phyloP scores from a whole-genome alignment of 2,329 filamentous ascomycete species.

The Tothia fuscella region DNA sequence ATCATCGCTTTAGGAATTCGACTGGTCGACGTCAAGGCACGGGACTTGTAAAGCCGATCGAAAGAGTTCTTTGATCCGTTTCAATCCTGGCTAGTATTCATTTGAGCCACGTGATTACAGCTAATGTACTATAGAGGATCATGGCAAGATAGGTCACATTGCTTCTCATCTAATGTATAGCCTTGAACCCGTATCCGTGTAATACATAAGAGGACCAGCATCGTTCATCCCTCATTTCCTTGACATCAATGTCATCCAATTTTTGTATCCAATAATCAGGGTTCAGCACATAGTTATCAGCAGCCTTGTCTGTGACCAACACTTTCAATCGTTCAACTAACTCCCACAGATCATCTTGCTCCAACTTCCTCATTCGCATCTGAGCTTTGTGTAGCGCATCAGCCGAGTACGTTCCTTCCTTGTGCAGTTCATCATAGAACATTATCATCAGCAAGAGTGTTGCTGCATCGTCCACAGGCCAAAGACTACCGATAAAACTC shows the following conservation, averaged over 20 bases:
- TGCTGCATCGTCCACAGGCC: conserved; percentile 12
- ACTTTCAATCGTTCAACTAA: conserved; percentile 8
- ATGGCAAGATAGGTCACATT: too few relatives aligned
- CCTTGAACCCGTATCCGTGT: conserved; percentile 11
- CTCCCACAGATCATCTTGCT: conserved; percentile 6
- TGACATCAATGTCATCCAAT: conserved; percentile 8
- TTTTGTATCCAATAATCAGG: conserved; percentile 8
- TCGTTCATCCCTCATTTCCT: conserved; percentile 10
- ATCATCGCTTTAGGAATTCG: too few relatives aligned
- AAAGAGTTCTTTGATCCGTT: too few relatives aligned
- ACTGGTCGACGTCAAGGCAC: too few relatives aligned
- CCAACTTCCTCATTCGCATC: conserved; percentile 13
- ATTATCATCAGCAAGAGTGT: conserved; percentile 13
- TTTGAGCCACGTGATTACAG: too few relatives aligned
- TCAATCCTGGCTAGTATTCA: too few relatives aligned
- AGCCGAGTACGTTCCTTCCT: conserved; percentile 6
- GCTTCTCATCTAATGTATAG: too few relatives aligned
- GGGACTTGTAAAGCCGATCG: too few relatives aligned
- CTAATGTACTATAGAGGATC: too few relatives aligned
- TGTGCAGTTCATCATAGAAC: conserved; percentile 12
- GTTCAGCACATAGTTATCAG: conserved; percentile 8
- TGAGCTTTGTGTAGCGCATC: conserved; percentile 10
- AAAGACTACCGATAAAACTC: conserved; percentile 13
- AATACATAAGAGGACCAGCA: conserved; percentile 13
- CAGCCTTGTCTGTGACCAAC: too few relatives aligned